Percentiles rank a stretch among this genome's conserved stretches.
phyloP scores from a whole-genome alignment of 108 stramenopile genomes.

The Conticribra weissflogii region DNA sequence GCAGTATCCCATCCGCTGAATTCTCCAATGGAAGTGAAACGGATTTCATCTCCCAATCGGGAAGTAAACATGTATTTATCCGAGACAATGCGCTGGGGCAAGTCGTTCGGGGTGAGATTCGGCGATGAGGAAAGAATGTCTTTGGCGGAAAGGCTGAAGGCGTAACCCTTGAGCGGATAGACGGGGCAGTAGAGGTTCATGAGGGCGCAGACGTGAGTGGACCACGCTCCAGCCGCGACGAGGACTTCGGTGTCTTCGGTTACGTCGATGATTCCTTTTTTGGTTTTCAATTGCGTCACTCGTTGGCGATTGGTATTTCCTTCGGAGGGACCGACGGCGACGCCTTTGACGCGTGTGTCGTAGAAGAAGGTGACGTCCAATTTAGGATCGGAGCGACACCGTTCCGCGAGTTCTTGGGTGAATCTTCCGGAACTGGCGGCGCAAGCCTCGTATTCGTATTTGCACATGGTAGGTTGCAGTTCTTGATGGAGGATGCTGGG shows the following conservation, averaged over 20 bases:
- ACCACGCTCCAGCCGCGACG: conserved; percentile 48
- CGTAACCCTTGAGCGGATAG: conserved; percentile 51
- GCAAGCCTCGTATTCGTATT: conserved; percentile 31
- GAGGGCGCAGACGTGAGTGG: conserved; percentile 28
- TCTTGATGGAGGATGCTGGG: conserved; percentile 10
- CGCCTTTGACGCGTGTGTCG: conserved; percentile 23
- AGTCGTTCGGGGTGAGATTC: conserved; percentile 17
- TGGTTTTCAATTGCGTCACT: conserved; percentile 33
- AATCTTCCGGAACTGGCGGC: conserved; percentile 41
- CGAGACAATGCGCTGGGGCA: conserved; percentile 40
- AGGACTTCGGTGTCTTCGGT: conserved; percentile 22
- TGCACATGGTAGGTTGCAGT: conserved; percentile 22
- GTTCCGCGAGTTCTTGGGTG: conserved; percentile 40
- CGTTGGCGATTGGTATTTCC: conserved; percentile 1
- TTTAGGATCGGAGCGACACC: conserved; percentile 20
- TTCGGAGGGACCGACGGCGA: not conserved
- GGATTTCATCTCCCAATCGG: conserved; percentile 48
- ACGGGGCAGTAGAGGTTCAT: conserved; percentile 50
- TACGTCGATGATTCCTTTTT: conserved; percentile 22
- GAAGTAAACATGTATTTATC: conserved; percentile 48
- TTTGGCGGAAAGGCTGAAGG: conserved; percentile 34
- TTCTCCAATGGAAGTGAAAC: conserved; percentile 48
- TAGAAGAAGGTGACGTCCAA: conserved; percentile 34
- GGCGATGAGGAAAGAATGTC: conserved; percentile 14
- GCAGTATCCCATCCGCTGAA: conserved; percentile 44